A percentile compares a stretch with the other conserved stretches of the same genome.
These are phyloP conservation scores for Talaromyces liani DNA, from an alignment of 495 filamentous ascomycete species.

Conservation along the genomic window DNA sequence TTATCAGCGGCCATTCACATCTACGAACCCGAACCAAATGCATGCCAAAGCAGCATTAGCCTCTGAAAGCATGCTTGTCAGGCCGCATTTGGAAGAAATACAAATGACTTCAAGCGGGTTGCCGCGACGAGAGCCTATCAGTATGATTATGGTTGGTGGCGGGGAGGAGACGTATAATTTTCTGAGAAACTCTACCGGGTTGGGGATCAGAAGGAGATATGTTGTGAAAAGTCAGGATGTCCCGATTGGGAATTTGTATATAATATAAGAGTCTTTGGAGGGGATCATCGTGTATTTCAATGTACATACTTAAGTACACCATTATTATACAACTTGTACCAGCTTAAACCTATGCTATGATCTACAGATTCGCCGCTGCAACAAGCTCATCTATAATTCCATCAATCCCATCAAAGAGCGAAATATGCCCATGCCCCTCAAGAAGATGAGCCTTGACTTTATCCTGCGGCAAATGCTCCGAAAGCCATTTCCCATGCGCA, in stretches of 20 bases:
- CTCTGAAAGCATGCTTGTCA: conserved; percentile 40
- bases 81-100: conserved; percentile 69
- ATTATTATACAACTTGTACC: background rate
- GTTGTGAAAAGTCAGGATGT: conserved; percentile 75
- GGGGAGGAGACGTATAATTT: conserved; percentile 60
- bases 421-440: conserved; percentile 1
- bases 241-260: conserved; percentile 70
- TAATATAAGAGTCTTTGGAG: conserved; percentile 38
- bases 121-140: conserved; percentile 62
- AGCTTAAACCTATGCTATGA: background rate
- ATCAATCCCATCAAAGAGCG: background rate
- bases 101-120: conserved; percentile 69
- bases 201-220: conserved; percentile 73
- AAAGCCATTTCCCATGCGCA: conserved; percentile 2
- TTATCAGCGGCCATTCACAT: conserved; percentile 6
- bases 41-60: conserved; percentile 27
- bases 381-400: background rate
- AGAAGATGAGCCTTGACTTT: conserved; percentile 4
- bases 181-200: conserved; percentile 47
- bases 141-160: conserved; percentile 80
- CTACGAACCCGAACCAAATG: conserved; percentile 12
- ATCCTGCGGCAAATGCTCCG: conserved; percentile 7
- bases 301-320: background rate
- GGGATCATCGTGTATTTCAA: background rate
- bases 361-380: background rate